These are phyloP conservation scores for Phytophthora foliorum DNA, from an alignment of 352 stramenopile genomes.

Conservation along the genomic window DNA sequence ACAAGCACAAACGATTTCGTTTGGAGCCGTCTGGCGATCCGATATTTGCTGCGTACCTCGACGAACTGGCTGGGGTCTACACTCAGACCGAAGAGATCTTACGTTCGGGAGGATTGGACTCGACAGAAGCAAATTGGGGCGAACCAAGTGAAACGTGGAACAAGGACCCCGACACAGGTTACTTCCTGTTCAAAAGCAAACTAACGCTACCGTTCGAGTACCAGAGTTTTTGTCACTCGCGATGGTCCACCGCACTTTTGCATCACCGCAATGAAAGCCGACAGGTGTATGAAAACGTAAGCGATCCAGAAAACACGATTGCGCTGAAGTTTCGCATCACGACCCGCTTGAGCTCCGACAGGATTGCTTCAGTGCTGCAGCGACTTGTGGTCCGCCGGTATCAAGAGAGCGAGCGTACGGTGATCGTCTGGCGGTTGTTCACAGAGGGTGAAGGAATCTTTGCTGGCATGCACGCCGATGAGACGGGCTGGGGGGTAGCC, in stretches of 20 bases:
- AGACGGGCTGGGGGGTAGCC: slow-evolving; percentile 22
- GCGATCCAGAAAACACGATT: slow-evolving; percentile 20
- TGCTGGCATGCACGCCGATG: slow-evolving; percentile 28
- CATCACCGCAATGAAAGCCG: slow-evolving; percentile 21
- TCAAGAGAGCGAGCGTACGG: slow-evolving; percentile 13
- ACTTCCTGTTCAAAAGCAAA: slow-evolving; percentile 21
- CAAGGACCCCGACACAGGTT: slow-evolving; percentile 19
- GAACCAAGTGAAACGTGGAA: slow-evolving; percentile 7
- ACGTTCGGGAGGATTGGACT: background rate
- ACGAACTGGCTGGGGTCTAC: slow-evolving; percentile 14
- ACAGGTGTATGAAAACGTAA: slow-evolving; percentile 11
- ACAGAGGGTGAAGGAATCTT: slow-evolving; percentile 32
- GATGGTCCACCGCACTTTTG: slow-evolving; percentile 12
- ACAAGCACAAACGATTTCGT: slow-evolving; percentile 17
- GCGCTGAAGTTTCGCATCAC: slow-evolving; percentile 32
- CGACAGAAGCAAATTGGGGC: slow-evolving; percentile 1
- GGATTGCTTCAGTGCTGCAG: slow-evolving; percentile 27
- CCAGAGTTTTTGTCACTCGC: background rate
- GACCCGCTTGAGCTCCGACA: slow-evolving; percentile 4
- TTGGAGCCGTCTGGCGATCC: slow-evolving; percentile 14
- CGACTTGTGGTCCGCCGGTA: slow-evolving; percentile 21
- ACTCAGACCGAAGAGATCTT: slow-evolving; percentile 20
- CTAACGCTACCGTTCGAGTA: slow-evolving; percentile 18
- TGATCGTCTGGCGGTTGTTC: slow-evolving; percentile 33
- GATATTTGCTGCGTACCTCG: slow-evolving; percentile 11